Percentiles rank a stretch among this genome's conserved stretches.
Conservation (phyloP, 1,284 basidiomycete genomes). For the Puccinia polysora region DNA sequence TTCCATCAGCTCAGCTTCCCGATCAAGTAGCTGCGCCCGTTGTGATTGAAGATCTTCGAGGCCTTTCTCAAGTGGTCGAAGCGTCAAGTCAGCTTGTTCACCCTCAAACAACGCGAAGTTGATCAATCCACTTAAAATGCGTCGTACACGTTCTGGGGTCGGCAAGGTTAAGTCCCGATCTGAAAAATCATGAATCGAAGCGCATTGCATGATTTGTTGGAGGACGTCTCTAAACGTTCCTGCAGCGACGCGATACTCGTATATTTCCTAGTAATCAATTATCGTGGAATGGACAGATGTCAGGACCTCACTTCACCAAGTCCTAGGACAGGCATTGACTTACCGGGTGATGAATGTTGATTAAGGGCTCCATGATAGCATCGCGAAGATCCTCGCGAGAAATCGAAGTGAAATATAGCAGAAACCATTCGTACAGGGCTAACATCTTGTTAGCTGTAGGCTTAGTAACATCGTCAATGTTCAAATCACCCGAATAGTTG, state of each 20-base stretch:
- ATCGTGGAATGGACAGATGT: no score
- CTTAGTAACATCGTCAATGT: slow-evolving; percentile 7
- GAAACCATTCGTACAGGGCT: slow-evolving; percentile 15
- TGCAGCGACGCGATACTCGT: slow-evolving; percentile 19
- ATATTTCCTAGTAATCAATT: slow-evolving; percentile 23
- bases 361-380: slow-evolving; percentile 11
- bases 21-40: slow-evolving; percentile 1
- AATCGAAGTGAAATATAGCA: slow-evolving; percentile 16
- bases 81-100: slow-evolving; percentile 15
- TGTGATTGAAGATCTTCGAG: slow-evolving; percentile 16
- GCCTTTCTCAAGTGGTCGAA: slow-evolving; percentile 15
- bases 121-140: slow-evolving; percentile 37
- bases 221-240: slow-evolving; percentile 33
- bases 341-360: slow-evolving; percentile 17
- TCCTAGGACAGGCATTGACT: neutral
- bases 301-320: no score
- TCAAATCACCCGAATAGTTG: slow-evolving; percentile 5
- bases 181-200: slow-evolving; percentile 34
- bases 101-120: slow-evolving; percentile 36
- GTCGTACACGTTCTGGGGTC: slow-evolving; percentile 16
- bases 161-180: slow-evolving; percentile 19
- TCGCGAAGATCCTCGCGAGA: slow-evolving; percentile 2
- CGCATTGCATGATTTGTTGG: slow-evolving; percentile 30
- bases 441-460: slow-evolving; percentile 4
- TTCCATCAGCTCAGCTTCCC: slow-evolving; percentile 15